A percentile compares a stretch with the other conserved stretches of the same genome.
Evolutionary conservation across 345 rosid genomes (phyloP).

Genomic region (Hibiscus trionum): DNA sequence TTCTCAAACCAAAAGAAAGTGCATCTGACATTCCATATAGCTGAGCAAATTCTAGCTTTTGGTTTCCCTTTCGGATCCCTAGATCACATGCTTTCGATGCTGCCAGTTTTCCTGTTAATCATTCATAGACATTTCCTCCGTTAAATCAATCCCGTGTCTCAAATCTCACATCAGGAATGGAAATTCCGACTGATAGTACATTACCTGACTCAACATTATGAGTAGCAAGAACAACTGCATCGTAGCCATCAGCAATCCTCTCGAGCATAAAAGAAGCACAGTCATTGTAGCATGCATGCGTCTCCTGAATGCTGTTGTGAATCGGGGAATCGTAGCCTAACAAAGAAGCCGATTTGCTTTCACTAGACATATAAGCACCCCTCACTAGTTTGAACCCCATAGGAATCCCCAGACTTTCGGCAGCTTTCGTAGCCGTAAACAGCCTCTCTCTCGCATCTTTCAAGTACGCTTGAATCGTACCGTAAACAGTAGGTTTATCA

Average conservation of each 20-base stretch:
- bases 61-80: constrained; percentile 42
- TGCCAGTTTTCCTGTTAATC: constrained; percentile 50
- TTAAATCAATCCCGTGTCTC: not conserved
- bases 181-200: not conserved
- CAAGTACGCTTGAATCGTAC: constrained; percentile 73
- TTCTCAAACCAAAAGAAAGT: constrained; percentile 58
- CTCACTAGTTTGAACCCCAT: constrained; percentile 83
- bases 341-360: constrained; percentile 46
- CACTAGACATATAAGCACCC: constrained; percentile 87
- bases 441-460: constrained; percentile 74
- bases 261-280: constrained; percentile 74
- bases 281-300: constrained; percentile 72
- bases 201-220: constrained; percentile 81
- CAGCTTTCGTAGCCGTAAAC: constrained; percentile 37
- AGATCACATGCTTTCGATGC: constrained; percentile 51
- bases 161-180: not conserved
- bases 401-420: constrained; percentile 50
- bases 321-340: constrained; percentile 69
- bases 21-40: constrained; percentile 88
- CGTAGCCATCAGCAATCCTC: constrained; percentile 39
- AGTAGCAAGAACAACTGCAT: constrained; percentile 71
- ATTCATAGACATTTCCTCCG: not conserved
- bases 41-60: constrained; percentile 77
- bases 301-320: constrained; percentile 58
- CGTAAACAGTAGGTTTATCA: constrained; percentile 47